Percentiles rank a stretch among this genome's conserved stretches.
Evolutionary conservation across 2,329 filamentous ascomycete genomes (phyloP).

Genomic region (Calcarisporium arbuscula): DNA sequence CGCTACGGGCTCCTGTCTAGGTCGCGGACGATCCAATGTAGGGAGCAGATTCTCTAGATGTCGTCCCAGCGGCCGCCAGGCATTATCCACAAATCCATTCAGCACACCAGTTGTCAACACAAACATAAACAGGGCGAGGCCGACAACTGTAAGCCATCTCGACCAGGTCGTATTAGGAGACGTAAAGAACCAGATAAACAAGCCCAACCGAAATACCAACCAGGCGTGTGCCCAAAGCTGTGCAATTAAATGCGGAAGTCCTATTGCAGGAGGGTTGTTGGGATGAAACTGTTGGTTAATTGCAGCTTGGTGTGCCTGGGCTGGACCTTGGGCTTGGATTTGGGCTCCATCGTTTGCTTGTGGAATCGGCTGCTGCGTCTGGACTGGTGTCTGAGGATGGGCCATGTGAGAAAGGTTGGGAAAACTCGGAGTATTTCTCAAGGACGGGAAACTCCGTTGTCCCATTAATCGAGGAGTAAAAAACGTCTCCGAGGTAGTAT

Average conservation of each 20-base stretch:
- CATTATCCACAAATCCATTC: slow-evolving; percentile 46
- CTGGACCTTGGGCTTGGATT: slow-evolving; percentile 14
- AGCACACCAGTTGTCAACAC: slow-evolving; percentile 54
- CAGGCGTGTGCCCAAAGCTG: slow-evolving; percentile 55
- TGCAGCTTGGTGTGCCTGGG: slow-evolving; percentile 16
- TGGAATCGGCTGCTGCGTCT: slow-evolving; percentile 15
- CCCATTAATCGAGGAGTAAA: slow-evolving; percentile 36
- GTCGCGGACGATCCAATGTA: slow-evolving; percentile 33
- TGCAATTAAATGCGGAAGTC: slow-evolving; percentile 24
- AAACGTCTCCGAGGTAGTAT: slow-evolving; percentile 41
- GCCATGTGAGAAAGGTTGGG: slow-evolving; percentile 6
- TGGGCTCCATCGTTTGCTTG: slow-evolving; percentile 14
- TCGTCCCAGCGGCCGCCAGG: slow-evolving; percentile 50
- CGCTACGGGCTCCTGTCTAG: slow-evolving; percentile 10
- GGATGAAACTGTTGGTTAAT: slow-evolving; percentile 23
- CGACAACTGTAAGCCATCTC: slow-evolving; percentile 49
- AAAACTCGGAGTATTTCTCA: slow-evolving; percentile 15
- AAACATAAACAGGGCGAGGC: slow-evolving; percentile 49
- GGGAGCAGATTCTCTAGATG: slow-evolving; percentile 56
- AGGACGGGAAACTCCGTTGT: slow-evolving; percentile 20
- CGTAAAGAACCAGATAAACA: slow-evolving; percentile 62
- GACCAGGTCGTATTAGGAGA: slow-evolving; percentile 51
- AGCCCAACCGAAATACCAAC: slow-evolving; percentile 49
- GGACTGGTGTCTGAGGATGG: slow-evolving; percentile 7
- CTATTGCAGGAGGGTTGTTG: slow-evolving; percentile 31